These are phyloP conservation scores for Triticum timopheevii DNA, from an alignment of 176 grass and related monocot species.

Conservation along the genomic window DNA sequence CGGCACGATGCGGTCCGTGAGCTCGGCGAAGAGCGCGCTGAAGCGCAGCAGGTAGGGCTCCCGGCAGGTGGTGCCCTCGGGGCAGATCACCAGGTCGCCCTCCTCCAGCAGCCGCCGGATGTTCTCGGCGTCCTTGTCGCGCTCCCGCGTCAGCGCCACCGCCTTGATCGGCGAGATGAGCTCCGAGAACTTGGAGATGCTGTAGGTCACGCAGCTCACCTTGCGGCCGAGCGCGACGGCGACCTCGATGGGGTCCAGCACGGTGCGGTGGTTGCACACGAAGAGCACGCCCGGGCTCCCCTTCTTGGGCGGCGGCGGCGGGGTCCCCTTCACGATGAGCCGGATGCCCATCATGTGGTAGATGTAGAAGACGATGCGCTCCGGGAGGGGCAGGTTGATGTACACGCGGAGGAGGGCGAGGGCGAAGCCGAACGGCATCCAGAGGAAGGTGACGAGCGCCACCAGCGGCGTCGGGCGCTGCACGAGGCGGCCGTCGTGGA, in stretches of 20 bases:
- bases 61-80: constrained; percentile 95
- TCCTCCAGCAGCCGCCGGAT: constrained; percentile 82
- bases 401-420: constrained; percentile 83
- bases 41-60: constrained; percentile 90
- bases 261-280: constrained; percentile 94
- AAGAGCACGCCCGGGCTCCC: constrained; percentile 84
- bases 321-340: constrained; percentile 72
- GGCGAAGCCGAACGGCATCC: constrained; percentile 88
- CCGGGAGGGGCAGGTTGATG: constrained; percentile 86
- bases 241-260: constrained; percentile 80
- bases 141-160: constrained; percentile 73
- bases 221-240: constrained; percentile 87
- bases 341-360: constrained; percentile 96
- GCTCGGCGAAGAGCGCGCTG: constrained; percentile 97
- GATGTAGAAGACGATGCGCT: constrained; percentile 87
- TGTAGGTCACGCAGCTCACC: constrained; percentile 95
- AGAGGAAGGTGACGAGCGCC: constrained; percentile 86
- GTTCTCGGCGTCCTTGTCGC: constrained; percentile 81
- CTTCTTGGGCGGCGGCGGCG: constrained; percentile 74
- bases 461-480: constrained; percentile 78
- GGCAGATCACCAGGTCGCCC: constrained; percentile 94
- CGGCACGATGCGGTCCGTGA: constrained; percentile 94
- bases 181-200: constrained; percentile 97
- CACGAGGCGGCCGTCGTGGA: constrained; percentile 86
- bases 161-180: constrained; percentile 95